Percentiles rank a stretch among this genome's conserved stretches.
Evolutionary conservation across 805 yeast genomes (phyloP).

Genomic region (Kazachstania kunashirensis): DNA sequence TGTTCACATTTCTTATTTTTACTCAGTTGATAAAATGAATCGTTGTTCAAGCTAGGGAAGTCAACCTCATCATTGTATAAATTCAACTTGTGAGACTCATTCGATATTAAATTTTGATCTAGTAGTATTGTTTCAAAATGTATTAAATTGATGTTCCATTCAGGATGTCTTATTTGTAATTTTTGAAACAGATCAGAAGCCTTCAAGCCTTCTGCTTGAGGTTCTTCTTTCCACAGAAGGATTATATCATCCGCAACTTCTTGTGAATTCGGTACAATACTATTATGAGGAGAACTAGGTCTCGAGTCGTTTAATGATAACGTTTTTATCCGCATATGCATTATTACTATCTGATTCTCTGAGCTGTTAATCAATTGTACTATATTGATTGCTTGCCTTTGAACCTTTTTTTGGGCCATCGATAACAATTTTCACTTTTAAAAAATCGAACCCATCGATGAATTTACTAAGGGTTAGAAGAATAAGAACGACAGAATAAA

Average conservation of each 20-base stretch:
- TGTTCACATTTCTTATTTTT: slow-evolving; percentile 1
- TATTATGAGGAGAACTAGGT: slow-evolving; percentile 5
- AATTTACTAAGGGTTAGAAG: neutral
- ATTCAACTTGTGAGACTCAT: slow-evolving; percentile 37
- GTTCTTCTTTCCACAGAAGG: slow-evolving; percentile 58
- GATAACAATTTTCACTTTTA: too few species aligned
- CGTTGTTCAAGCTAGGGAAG: slow-evolving; percentile 2
- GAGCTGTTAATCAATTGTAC: too few species aligned
- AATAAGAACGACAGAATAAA: neutral
- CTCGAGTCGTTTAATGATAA: slow-evolving; percentile 20
- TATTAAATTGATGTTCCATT: slow-evolving; percentile 56
- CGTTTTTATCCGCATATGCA: slow-evolving; percentile 21
- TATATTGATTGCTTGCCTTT: too few species aligned
- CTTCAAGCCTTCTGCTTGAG: slow-evolving; percentile 50
- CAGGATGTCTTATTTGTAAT: slow-evolving; percentile 42
- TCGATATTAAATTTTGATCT: slow-evolving; percentile 43
- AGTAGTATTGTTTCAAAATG: slow-evolving; percentile 46
- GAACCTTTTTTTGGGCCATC: too few species aligned
- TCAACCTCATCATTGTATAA: slow-evolving; percentile 39
- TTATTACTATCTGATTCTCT: too few species aligned
- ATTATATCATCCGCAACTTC: slow-evolving; percentile 54
- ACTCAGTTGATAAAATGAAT: neutral
- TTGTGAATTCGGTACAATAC: slow-evolving; percentile 43
- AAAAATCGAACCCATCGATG: too few species aligned
- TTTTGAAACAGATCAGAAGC: slow-evolving; percentile 42